Percentiles rank a stretch among this genome's conserved stretches.
phyloP scores from a whole-genome alignment of 805 yeast species.

The Scheffersomyces stipitis region DNA sequence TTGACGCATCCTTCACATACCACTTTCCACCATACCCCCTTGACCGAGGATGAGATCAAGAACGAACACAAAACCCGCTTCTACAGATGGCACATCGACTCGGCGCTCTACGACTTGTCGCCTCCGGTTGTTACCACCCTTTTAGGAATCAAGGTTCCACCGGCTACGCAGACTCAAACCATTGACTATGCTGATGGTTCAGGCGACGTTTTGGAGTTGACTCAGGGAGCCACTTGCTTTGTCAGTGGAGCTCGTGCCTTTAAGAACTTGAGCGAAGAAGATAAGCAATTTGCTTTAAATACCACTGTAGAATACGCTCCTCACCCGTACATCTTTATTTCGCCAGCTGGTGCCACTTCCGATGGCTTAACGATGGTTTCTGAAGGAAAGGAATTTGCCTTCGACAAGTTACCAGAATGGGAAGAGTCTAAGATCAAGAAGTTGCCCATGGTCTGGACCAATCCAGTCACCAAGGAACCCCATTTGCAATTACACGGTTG shows the following conservation, averaged over 20 bases:
- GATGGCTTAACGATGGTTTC: conserved; percentile 86
- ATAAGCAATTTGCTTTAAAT: conserved; percentile 68
- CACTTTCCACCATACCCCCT: conserved; percentile 69
- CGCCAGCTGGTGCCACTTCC: conserved; percentile 76
- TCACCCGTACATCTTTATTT: conserved; percentile 85
- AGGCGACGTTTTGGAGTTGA: conserved; percentile 61
- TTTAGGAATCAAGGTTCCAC: conserved; percentile 79
- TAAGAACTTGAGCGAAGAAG: conserved; percentile 62
- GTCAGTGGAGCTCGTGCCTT: conserved; percentile 83
- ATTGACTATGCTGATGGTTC: conserved; percentile 56
- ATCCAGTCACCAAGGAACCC: conserved; percentile 79
- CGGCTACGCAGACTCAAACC: conserved; percentile 57
- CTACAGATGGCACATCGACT: conserved; percentile 93
- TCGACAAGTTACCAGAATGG: conserved; percentile 79
- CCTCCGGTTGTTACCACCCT: conserved; percentile 88
- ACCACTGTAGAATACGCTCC: conserved; percentile 90
- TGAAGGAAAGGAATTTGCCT: conserved; percentile 68
- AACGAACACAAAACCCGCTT: conserved; percentile 66
- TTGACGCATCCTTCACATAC: conserved; percentile 85
- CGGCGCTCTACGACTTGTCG: conserved; percentile 80
- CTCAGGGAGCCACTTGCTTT: conserved; percentile 89
- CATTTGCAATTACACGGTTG: conserved; percentile 89
- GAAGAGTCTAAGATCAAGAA: conserved; percentile 73
- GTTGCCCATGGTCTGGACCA: conserved; percentile 89
- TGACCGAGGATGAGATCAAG: conserved; percentile 64